phyloP scores from a whole-genome alignment of 2,329 filamentous ascomycete species.

The Monosporascus cannonballus region DNA sequence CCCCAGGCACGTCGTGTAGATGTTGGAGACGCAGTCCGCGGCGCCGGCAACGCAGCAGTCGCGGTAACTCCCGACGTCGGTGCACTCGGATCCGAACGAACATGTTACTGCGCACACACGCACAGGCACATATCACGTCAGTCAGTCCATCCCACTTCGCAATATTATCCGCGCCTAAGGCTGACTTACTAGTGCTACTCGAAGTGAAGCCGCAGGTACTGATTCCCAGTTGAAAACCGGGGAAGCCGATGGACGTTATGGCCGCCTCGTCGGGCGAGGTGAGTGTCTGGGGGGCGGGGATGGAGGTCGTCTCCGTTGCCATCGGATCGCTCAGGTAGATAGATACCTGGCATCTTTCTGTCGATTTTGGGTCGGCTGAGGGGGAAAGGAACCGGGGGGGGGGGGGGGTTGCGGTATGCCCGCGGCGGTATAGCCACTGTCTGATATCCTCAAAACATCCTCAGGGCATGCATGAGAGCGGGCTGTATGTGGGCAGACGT shows the following conservation, averaged over 20 bases:
- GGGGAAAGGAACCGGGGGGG: background rate
- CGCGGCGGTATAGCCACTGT: background rate
- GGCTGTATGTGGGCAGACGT: background rate
- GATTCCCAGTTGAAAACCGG: conserved; percentile 14
- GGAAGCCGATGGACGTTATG: conserved; percentile 7
- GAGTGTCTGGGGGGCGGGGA: conserved; percentile 2
- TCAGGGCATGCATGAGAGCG: background rate
- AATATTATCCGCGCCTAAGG: background rate
- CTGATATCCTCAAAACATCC: background rate
- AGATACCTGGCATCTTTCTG: background rate
- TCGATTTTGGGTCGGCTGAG: background rate
- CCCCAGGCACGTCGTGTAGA: conserved; percentile 22
- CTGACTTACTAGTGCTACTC: conserved; percentile 17
- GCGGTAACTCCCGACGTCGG: conserved; percentile 19
- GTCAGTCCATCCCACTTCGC: background rate
- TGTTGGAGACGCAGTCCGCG: conserved; percentile 18
- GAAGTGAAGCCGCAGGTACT: conserved; percentile 24
- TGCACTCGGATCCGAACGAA: conserved; percentile 18
- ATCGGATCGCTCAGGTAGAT: background rate
- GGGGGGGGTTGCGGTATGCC: too few relatives aligned
- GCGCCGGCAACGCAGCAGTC: conserved; percentile 20
- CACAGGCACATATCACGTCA: background rate
- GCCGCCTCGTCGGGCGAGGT: conserved; percentile 6
- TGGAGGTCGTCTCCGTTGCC: background rate
- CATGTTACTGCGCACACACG: conserved; percentile 21